phyloP scores from a whole-genome alignment of 2,329 filamentous ascomycete species.

The Penicillium expansum region DNA sequence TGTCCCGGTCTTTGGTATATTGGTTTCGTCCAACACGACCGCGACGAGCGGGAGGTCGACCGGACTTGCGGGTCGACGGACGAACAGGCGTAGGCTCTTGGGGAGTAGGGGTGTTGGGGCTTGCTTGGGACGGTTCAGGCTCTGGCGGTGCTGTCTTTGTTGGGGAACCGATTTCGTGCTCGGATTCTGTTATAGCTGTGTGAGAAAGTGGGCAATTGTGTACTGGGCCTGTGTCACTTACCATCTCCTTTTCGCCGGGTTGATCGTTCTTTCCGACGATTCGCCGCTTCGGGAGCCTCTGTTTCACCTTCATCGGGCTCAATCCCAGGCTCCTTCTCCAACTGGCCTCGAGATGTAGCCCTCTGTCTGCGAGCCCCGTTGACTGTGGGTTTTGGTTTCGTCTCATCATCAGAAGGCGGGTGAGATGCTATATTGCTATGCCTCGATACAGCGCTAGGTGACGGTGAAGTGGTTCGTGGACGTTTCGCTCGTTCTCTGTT shows the following conservation, averaged over 20 bases:
- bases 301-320: conserved; percentile 64
- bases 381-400: conserved; percentile 38
- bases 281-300: conserved; percentile 70
- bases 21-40: conserved; percentile 71
- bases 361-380: conserved; percentile 58
- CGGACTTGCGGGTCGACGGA: conserved; percentile 57
- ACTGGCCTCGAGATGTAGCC: conserved; percentile 53
- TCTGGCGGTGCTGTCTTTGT: conserved; percentile 42
- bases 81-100: conserved; percentile 37
- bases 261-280: conserved; percentile 75
- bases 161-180: conserved; percentile 64
- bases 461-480: conserved; percentile 76
- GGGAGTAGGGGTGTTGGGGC: conserved; percentile 43
- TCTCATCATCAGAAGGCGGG: conserved; percentile 65
- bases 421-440: conserved; percentile 47
- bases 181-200: conserved; percentile 59
- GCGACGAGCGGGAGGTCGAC: conserved; percentile 64
- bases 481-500: conserved; percentile 71
- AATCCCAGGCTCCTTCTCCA: conserved; percentile 46
- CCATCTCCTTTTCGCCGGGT: conserved; percentile 80
- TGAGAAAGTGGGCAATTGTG: conserved; percentile 21
- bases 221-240: conserved; percentile 39
- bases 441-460: conserved; percentile 57
- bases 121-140: conserved; percentile 43
- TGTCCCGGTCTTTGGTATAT: conserved; percentile 74